Conservation (phyloP, 805 yeast genomes). For the Ogataea haglerorum region DNA sequence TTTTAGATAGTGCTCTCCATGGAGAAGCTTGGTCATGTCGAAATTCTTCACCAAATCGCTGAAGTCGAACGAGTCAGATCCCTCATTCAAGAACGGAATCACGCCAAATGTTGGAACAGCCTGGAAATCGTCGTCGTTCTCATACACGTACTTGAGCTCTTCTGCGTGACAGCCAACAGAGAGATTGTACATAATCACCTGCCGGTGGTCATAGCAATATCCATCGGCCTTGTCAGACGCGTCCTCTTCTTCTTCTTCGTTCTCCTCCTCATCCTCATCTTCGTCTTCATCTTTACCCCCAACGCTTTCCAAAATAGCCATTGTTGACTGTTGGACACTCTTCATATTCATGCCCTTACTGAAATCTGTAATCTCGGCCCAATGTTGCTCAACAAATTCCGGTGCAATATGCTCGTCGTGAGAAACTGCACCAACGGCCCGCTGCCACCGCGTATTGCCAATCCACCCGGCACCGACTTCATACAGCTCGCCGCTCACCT, state of each 20-base stretch:
- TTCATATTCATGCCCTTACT: slow-evolving; percentile 50
- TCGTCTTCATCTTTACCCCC: slow-evolving; percentile 45
- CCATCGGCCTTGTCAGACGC: slow-evolving; percentile 42
- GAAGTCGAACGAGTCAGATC: slow-evolving; percentile 54
- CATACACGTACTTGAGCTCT: slow-evolving; percentile 78
- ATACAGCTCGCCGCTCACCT: slow-evolving; percentile 73
- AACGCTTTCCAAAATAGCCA: slow-evolving; percentile 70
- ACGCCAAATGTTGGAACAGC: slow-evolving; percentile 89
- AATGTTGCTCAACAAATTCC: slow-evolving; percentile 67
- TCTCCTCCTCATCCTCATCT: slow-evolving; percentile 40
- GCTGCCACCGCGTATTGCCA: slow-evolving; percentile 92
- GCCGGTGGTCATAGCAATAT: slow-evolving; percentile 61
- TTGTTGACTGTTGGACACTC: slow-evolving; percentile 70
- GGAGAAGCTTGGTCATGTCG: slow-evolving; percentile 84
- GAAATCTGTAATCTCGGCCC: slow-evolving; percentile 68
- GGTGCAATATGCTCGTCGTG: slow-evolving; percentile 52
- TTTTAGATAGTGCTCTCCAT: slow-evolving; percentile 92
- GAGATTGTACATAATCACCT: slow-evolving; percentile 78
- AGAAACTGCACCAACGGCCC: slow-evolving; percentile 79
- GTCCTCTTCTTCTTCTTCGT: slow-evolving; percentile 44
- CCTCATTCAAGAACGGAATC: slow-evolving; percentile 73
- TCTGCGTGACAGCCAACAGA: slow-evolving; percentile 81
- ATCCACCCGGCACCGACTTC: slow-evolving; percentile 98
- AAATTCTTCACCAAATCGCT: slow-evolving; percentile 68
- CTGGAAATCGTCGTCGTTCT: slow-evolving; percentile 71